phyloP scores from a whole-genome alignment of 768 basidiomycete species.

The Trametes villosa region DNA sequence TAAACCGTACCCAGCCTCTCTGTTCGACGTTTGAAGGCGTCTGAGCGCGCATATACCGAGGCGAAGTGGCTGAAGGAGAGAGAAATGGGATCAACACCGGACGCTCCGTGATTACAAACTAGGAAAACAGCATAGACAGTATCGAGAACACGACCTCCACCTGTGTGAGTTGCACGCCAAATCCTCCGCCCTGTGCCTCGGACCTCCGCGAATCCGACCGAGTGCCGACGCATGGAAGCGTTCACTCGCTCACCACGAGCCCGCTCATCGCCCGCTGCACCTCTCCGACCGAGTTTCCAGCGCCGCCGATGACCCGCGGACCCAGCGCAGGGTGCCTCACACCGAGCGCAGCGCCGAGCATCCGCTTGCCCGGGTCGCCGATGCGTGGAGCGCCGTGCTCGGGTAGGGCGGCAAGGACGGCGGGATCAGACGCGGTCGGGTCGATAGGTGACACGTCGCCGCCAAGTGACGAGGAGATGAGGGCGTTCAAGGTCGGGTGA shows the following conservation, averaged over 20 bases:
- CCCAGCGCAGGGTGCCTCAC: slow-evolving; percentile 78
- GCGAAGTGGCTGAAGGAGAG: slow-evolving; percentile 13
- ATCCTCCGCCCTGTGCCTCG: slow-evolving; percentile 4
- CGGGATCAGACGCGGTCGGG: slow-evolving; percentile 61
- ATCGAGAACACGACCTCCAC: slow-evolving; percentile 26
- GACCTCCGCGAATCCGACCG: slow-evolving; percentile 4
- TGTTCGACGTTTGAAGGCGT: not conserved
- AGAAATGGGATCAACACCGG: slow-evolving; percentile 26
- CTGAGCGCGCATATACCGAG: not conserved
- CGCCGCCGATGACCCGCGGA: slow-evolving; percentile 60
- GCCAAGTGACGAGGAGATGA: slow-evolving; percentile 76
- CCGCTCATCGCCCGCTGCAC: slow-evolving; percentile 79
- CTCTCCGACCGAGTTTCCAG: slow-evolving; percentile 59
- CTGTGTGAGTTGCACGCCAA: slow-evolving; percentile 20
- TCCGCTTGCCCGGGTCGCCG: slow-evolving; percentile 87
- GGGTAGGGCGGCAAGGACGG: slow-evolving; percentile 62
- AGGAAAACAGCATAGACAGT: slow-evolving; percentile 26
- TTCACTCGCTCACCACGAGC: slow-evolving; percentile 73
- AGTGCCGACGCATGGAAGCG: slow-evolving; percentile 1
- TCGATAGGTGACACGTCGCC: slow-evolving; percentile 52
- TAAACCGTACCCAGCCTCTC: not conserved
- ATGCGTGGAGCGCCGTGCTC: slow-evolving; percentile 73
- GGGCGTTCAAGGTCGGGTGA: slow-evolving; percentile 83
- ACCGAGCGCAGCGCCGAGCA: slow-evolving; percentile 86
- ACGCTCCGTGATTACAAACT: slow-evolving; percentile 25